These are phyloP conservation scores for Naegleria fowleri DNA, from an alignment of 208 protist genomes.

Conservation along the genomic window DNA sequence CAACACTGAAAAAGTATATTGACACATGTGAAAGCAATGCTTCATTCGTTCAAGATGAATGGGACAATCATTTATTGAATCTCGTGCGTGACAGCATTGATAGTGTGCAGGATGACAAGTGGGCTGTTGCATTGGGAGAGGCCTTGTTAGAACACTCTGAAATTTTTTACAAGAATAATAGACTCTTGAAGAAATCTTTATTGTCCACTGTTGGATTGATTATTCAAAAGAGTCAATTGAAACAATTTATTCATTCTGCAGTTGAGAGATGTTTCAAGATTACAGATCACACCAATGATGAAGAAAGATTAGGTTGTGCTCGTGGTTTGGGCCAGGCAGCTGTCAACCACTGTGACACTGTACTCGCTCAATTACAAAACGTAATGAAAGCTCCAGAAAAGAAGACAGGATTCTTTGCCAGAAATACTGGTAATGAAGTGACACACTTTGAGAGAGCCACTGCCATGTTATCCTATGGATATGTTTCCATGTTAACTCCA, in stretches of 20 bases:
- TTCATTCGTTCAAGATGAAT: slow-evolving; percentile 1
- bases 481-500: slow-evolving; percentile 4
- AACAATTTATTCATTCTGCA: slow-evolving; percentile 9
- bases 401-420: not conserved
- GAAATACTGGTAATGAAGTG: not conserved
- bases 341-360: not conserved
- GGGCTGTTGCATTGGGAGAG: not conserved
- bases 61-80: slow-evolving; percentile 21
- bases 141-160: not conserved
- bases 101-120: not conserved
- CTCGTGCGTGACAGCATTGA: not conserved
- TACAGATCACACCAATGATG: not conserved
- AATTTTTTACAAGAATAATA: not conserved
- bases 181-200: not conserved
- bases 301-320: slow-evolving; percentile 25
- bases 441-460: not conserved
- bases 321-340: not conserved
- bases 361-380: not conserved
- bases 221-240: slow-evolving; percentile 6
- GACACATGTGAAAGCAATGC: not conserved
- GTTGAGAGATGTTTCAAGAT: not conserved
- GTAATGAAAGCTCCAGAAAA: not conserved
- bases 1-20: slow-evolving; percentile 20
- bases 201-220: not conserved
- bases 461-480: not conserved